Conservation (phyloP, 2,329 filamentous ascomycete species). For the Fusarium redolens region DNA sequence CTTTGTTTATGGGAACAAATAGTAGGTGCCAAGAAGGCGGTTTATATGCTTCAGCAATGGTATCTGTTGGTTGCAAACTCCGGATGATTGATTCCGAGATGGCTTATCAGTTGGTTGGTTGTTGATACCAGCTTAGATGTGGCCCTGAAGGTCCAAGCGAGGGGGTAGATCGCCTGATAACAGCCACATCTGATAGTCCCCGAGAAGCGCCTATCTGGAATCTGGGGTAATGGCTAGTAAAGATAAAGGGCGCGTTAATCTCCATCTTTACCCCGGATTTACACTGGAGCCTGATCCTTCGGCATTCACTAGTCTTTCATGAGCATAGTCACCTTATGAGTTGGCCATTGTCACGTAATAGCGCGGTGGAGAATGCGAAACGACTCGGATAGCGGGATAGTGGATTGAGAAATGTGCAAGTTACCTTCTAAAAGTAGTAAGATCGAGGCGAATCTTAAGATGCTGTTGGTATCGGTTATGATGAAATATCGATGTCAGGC, state of each 20-base stretch:
- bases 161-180: background rate
- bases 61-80: background rate
- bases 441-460: background rate
- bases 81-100: background rate
- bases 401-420: accelerated
- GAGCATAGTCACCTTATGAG: accelerated
- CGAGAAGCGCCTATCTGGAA: background rate
- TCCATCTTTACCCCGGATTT: background rate
- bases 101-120: background rate
- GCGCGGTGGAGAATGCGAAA: accelerated
- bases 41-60: accelerated
- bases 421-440: background rate
- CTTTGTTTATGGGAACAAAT: no score
- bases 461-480: background rate
- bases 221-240: background rate
- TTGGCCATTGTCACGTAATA: background rate
- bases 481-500: background rate
- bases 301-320: accelerated
- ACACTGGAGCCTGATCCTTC: background rate
- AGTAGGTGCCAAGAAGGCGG: background rate
- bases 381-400: accelerated
- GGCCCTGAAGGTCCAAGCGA: background rate
- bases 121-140: no score
- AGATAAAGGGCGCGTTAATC: accelerated
- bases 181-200: background rate